phyloP scores from a whole-genome alignment of 306 rosid species.

The Dalbergia cochinchinensis region DNA sequence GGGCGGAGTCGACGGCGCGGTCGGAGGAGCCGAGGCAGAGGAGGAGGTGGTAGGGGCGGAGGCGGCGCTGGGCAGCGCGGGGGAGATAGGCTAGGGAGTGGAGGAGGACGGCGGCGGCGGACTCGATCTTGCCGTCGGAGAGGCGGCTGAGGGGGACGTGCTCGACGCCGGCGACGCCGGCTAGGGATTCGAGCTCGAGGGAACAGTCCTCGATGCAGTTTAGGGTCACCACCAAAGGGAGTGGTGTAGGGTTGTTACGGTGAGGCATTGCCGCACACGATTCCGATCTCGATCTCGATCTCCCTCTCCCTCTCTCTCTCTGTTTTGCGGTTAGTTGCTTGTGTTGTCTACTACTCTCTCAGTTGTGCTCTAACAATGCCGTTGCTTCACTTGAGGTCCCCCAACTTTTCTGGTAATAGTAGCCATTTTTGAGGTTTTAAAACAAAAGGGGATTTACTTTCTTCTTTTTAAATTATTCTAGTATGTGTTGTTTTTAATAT shows the following conservation, averaged over 20 bases:
- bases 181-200: constrained; percentile 78
- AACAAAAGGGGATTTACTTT: too few species aligned
- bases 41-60: constrained; percentile 87
- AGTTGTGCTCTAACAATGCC: too few species aligned
- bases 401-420: too few species aligned
- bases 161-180: constrained; percentile 83
- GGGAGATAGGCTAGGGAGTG: constrained; percentile 95
- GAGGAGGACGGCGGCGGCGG: constrained; percentile 87
- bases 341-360: too few species aligned
- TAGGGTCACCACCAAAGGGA: constrained; percentile 81
- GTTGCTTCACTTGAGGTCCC: too few species aligned
- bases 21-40: constrained; percentile 97
- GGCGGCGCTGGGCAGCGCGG: constrained; percentile 98
- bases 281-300: constrained; percentile 51
- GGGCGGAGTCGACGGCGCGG: constrained; percentile 82
- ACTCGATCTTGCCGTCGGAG: constrained; percentile 89
- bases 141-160: constrained; percentile 90
- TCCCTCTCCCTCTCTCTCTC: neutral
- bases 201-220: constrained; percentile 93
- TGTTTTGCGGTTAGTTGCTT: neutral
- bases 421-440: too few species aligned
- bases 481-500: too few species aligned
- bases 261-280: constrained; percentile 71
- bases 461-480: too few species aligned
- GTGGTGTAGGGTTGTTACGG: constrained; percentile 68